These are phyloP conservation scores for Zymoseptoria crescenta DNA, from an alignment of 2,329 filamentous ascomycete genomes.

Conservation along the genomic window DNA sequence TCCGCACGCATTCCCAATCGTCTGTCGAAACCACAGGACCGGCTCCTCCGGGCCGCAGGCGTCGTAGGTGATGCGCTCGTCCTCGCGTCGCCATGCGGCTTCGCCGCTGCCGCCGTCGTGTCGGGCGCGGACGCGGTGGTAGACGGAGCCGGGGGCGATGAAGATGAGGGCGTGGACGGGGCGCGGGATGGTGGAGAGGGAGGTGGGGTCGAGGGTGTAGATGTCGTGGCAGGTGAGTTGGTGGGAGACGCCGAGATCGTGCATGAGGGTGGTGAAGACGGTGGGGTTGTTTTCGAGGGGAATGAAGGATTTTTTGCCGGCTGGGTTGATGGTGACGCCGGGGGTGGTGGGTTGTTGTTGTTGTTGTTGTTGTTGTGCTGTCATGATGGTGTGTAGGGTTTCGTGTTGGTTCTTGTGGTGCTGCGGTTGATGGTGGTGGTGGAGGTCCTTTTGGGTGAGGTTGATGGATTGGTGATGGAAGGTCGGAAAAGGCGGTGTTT, in stretches of 20 bases:
- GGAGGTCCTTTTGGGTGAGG: too few species aligned
- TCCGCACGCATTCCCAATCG: slow-evolving; percentile 47
- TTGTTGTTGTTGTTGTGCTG: background rate
- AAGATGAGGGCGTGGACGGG: slow-evolving; percentile 49
- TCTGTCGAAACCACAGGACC: slow-evolving; percentile 53
- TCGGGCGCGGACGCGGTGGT: slow-evolving; percentile 33
- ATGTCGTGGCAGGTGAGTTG: slow-evolving; percentile 47
- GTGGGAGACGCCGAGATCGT: slow-evolving; percentile 41
- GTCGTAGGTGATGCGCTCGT: slow-evolving; percentile 14
- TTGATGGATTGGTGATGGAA: background rate
- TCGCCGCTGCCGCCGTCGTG: slow-evolving; percentile 34
- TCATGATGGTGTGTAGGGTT: background rate
- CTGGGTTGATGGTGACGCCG: slow-evolving; percentile 19
- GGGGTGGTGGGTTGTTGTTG: slow-evolving; percentile 11
- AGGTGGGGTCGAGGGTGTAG: too few species aligned
- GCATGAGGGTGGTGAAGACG: slow-evolving; percentile 45
- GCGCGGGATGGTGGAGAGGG: slow-evolving; percentile 44
- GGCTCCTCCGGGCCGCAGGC: slow-evolving; percentile 43
- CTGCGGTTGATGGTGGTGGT: background rate
- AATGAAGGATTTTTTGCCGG: slow-evolving; percentile 27
- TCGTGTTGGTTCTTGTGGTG: background rate
- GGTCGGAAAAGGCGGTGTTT: background rate
- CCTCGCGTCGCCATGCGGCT: too few species aligned
- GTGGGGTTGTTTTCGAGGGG: slow-evolving; percentile 48
- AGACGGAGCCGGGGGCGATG: slow-evolving; percentile 41